Conservation (phyloP, 345 rosid species). For the Syzygium aromaticum region DNA sequence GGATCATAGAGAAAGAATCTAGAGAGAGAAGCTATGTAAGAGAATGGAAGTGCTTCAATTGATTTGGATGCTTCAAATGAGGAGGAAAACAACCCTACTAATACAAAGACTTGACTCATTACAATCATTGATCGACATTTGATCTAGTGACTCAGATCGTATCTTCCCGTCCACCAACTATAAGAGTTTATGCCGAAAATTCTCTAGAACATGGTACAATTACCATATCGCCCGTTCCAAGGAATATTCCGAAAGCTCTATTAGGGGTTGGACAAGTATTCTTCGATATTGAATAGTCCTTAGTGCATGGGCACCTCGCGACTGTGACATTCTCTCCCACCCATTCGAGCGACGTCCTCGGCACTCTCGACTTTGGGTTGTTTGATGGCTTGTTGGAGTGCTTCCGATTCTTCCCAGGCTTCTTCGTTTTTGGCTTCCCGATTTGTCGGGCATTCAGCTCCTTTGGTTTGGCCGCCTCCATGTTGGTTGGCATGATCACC, state of each 20-base stretch:
- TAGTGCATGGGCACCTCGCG: background rate
- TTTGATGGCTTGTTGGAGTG: too few relatives aligned
- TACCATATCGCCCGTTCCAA: accelerated
- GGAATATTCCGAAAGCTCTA: background rate
- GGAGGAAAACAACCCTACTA: background rate
- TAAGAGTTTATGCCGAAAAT: too few relatives aligned
- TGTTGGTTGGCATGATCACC: too few relatives aligned
- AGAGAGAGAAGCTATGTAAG: too few relatives aligned
- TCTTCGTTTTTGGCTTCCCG: too few relatives aligned
- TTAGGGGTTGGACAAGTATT: background rate
- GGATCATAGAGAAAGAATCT: background rate
- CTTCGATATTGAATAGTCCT: background rate
- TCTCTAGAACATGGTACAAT: background rate
- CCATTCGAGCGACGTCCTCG: accelerated
- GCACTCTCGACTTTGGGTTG: too few relatives aligned
- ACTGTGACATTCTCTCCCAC: background rate
- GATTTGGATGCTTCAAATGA: background rate
- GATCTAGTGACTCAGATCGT: accelerated
- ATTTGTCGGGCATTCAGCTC: too few relatives aligned
- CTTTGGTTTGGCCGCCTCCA: too few relatives aligned
- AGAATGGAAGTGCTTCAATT: background rate
- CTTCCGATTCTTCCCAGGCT: too few relatives aligned
- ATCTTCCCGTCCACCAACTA: background rate
- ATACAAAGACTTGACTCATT: background rate
- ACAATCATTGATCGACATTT: background rate